phyloP scores from a whole-genome alignment of 2,329 filamentous ascomycete species.

The Paraphoma sp. region DNA sequence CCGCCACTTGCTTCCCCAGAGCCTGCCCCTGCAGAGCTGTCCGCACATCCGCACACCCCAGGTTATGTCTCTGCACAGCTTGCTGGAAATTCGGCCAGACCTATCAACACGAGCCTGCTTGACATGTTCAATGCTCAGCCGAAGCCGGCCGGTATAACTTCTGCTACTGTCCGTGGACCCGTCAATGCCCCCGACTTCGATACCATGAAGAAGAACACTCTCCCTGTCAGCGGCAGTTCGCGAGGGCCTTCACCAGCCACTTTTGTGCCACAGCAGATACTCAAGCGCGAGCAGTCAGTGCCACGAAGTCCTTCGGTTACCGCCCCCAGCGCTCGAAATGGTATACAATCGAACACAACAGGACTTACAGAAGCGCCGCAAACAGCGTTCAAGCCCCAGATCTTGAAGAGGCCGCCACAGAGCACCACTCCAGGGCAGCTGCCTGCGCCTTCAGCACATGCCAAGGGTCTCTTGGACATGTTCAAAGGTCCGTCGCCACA shows the following conservation, averaged over 20 bases:
- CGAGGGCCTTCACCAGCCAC: constrained; percentile 37
- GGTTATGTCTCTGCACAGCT: constrained; percentile 32
- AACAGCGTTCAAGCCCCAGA: constrained; percentile 42
- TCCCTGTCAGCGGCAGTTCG: constrained; percentile 28
- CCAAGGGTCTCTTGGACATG: constrained; percentile 16
- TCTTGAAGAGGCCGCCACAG: constrained; percentile 43
- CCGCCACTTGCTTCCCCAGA: constrained; percentile 33
- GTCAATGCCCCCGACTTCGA: constrained; percentile 52
- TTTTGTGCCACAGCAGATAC: constrained; percentile 39
- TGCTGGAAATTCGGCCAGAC: constrained; percentile 18
- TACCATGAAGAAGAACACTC: constrained; percentile 43
- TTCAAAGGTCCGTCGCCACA: constrained; percentile 21
- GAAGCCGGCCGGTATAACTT: constrained; percentile 38
- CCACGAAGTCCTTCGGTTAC: constrained; percentile 10
- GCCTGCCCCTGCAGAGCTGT: constrained; percentile 51
- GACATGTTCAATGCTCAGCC: constrained; percentile 24
- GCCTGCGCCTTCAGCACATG: constrained; percentile 7
- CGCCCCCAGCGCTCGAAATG: background rate
- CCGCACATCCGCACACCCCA: constrained; percentile 52
- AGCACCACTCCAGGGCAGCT: constrained; percentile 23
- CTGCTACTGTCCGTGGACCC: constrained; percentile 51
- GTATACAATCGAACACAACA: constrained; percentile 10
- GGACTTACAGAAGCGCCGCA: constrained; percentile 13
- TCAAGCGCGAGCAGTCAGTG: constrained; percentile 24
- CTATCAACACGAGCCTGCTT: constrained; percentile 25